A percentile compares a stretch with the other conserved stretches of the same genome.
Evolutionary conservation across 805 yeast species (phyloP).

Genomic region (Ogataea minuta): DNA sequence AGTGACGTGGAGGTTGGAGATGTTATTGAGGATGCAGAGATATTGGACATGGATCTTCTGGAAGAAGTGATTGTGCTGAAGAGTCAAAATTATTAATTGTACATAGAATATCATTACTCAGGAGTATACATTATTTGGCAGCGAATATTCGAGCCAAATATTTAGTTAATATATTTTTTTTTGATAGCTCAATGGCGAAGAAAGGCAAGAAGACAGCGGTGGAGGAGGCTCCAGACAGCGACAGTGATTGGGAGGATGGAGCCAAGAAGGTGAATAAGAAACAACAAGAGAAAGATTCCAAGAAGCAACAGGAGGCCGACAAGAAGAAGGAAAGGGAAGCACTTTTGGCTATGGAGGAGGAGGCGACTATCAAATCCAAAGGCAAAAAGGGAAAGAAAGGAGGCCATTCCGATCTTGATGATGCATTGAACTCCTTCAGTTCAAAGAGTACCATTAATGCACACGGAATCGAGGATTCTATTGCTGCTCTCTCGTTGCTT

Average conservation of each 20-base stretch:
- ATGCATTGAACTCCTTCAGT: constrained; percentile 50
- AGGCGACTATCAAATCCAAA: constrained; percentile 53
- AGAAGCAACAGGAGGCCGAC: constrained; percentile 71
- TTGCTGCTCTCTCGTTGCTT: constrained; percentile 73
- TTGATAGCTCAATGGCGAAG: constrained; percentile 29
- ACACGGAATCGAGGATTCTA: constrained; percentile 71
- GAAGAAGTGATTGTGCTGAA: constrained; percentile 40
- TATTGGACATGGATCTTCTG: constrained; percentile 43
- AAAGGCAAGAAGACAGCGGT: constrained; percentile 44
- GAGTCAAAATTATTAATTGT: constrained; percentile 22
- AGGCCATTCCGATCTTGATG: constrained; percentile 51
- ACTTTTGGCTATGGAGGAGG: constrained; percentile 58
- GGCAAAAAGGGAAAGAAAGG: constrained; percentile 50
- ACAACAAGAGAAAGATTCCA: constrained; percentile 64
- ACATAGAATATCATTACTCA: constrained; percentile 5
- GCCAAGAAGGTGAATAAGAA: constrained; percentile 67
- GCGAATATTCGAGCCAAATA: not conserved
- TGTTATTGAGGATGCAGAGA: constrained; percentile 36
- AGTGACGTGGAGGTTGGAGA: constrained; percentile 44
- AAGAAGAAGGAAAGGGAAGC: constrained; percentile 84
- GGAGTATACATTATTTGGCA: not conserved
- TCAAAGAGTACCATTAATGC: constrained; percentile 56
- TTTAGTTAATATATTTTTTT: not conserved
- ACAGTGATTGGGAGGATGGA: constrained; percentile 65
- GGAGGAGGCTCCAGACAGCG: constrained; percentile 41